Conservation (phyloP, 768 basidiomycete genomes). For the Lactarius trivialis region DNA sequence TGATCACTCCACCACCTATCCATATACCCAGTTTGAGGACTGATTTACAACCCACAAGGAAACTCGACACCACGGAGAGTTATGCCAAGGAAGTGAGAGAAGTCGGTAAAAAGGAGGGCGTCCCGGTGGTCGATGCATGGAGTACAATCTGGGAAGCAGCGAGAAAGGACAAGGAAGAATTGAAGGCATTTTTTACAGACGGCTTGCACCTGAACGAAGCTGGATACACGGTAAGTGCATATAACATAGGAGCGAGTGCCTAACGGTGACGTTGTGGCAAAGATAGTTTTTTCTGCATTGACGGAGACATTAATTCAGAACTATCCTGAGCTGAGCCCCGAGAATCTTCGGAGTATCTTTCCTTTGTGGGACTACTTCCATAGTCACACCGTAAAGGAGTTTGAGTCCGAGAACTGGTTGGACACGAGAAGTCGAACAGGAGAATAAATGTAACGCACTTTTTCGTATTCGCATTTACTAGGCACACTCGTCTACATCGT, state of each 20-base stretch:
- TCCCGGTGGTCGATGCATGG: conserved; percentile 74
- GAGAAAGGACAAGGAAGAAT: conserved; percentile 48
- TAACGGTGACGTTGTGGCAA: neutral
- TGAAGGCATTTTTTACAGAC: conserved; percentile 54
- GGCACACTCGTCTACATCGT: neutral
- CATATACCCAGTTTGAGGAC: conserved; percentile 53
- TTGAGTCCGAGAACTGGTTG: conserved; percentile 13
- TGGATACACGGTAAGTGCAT: conserved; percentile 60
- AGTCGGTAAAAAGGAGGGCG: conserved; percentile 46
- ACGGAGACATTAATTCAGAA: conserved; percentile 47
- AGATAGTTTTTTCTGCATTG: conserved; percentile 65
- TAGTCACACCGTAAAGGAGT: conserved; percentile 15
- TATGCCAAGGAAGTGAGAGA: conserved; percentile 70
- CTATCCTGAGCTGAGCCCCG: conserved; percentile 66
- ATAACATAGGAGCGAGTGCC: neutral
- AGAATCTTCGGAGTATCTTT: conserved; percentile 53
- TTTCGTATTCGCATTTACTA: neutral
- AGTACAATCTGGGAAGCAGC: conserved; percentile 64
- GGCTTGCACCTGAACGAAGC: conserved; percentile 74
- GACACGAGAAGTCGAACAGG: neutral
- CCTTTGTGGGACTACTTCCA: conserved; percentile 43
- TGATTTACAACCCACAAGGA: conserved; percentile 52
- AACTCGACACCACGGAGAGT: conserved; percentile 50
- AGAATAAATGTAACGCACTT: neutral
- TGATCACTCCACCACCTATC: conserved; percentile 83